These are phyloP conservation scores for Dipteronia dyeriana DNA, from an alignment of 345 rosid species.

Conservation along the genomic window DNA sequence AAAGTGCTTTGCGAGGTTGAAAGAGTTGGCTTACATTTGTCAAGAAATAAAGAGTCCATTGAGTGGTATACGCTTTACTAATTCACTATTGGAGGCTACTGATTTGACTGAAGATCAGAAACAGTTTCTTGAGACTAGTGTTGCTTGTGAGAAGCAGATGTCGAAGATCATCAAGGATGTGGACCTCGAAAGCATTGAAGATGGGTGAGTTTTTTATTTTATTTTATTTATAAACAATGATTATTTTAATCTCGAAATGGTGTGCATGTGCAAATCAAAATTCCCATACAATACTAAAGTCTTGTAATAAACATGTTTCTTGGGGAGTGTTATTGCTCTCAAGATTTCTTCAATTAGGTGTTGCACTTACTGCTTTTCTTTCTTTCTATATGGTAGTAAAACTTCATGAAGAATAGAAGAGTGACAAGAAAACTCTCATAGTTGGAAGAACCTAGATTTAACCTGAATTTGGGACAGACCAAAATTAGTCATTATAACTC, in stretches of 20 bases:
- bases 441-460: background rate
- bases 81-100: conserved; percentile 73
- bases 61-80: conserved; percentile 72
- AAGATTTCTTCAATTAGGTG: background rate
- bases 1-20: conserved; percentile 57
- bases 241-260: background rate
- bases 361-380: background rate
- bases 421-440: background rate
- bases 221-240: background rate
- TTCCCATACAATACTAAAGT: background rate
- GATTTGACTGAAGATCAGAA: conserved; percentile 79
- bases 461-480: background rate
- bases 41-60: conserved; percentile 79
- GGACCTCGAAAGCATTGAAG: conserved; percentile 72
- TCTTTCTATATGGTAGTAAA: background rate
- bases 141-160: conserved; percentile 91
- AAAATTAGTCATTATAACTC: background rate
- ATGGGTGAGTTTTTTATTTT: conserved; percentile 55
- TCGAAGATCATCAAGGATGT: conserved; percentile 60
- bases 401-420: background rate
- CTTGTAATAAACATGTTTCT: background rate
- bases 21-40: conserved; percentile 83
- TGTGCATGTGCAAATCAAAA: background rate
- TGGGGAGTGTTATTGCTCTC: background rate
- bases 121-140: conserved; percentile 80